A percentile compares a stretch with the other conserved stretches of the same genome.
Conservation (phyloP, 2,329 filamentous ascomycete genomes). For the Arthrinium puccinioides region DNA sequence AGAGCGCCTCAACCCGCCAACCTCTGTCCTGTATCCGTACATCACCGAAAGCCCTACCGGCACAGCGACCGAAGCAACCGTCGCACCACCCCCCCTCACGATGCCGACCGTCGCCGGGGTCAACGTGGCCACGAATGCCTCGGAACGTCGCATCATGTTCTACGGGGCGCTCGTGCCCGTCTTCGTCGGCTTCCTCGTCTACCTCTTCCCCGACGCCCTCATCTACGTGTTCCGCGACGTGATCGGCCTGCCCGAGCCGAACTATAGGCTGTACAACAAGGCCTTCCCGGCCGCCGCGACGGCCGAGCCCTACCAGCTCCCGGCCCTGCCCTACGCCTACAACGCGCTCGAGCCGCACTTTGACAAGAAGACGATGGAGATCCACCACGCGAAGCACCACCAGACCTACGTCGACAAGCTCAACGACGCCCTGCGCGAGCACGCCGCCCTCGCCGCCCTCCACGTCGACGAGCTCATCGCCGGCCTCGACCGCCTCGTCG, state of each 20-base stretch:
- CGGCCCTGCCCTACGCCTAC: constrained; percentile 1
- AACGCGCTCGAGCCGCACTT: constrained; percentile 2
- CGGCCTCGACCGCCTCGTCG: background rate
- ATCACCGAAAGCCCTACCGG: too few relatives aligned
- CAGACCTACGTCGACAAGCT: constrained; percentile 2
- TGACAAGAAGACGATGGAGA: constrained; percentile 1
- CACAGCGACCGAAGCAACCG: too few relatives aligned
- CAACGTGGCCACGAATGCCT: too few relatives aligned
- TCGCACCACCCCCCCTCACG: too few relatives aligned
- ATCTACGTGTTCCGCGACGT: background rate
- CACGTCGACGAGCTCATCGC: background rate
- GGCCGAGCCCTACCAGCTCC: background rate
- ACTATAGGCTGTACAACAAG: too few relatives aligned
- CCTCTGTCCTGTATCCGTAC: too few relatives aligned
- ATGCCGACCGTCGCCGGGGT: too few relatives aligned
- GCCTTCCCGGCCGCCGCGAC: background rate
- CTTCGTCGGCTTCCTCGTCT: background rate
- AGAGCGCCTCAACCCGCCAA: too few relatives aligned
- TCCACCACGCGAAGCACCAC: constrained; percentile 2
- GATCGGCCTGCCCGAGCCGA: too few relatives aligned
- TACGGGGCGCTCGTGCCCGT: background rate
- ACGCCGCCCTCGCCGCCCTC: background rate
- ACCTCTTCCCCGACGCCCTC: background rate
- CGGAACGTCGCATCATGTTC: too few relatives aligned
- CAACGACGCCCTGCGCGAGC: background rate